A percentile compares a stretch with the other conserved stretches of the same genome.
These are phyloP conservation scores for Podospora sp. DNA, from an alignment of 495 filamentous ascomycete species.

Conservation along the genomic window DNA sequence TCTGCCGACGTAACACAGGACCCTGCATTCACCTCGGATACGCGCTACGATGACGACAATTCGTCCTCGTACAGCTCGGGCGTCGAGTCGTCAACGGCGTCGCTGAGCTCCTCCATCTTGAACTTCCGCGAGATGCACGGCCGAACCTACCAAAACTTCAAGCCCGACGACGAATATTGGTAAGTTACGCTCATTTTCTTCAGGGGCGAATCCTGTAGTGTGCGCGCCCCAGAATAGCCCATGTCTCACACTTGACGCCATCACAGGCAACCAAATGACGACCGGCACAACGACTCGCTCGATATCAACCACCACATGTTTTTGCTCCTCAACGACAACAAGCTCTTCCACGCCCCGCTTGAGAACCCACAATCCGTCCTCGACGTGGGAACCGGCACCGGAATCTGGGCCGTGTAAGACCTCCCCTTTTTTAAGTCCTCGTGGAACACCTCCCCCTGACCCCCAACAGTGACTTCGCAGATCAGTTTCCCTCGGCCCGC, in stretches of 20 bases:
- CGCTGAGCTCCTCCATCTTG: slow-evolving; percentile 36
- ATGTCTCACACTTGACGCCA: neutral
- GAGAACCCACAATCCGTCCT: slow-evolving; percentile 44
- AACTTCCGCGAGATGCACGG: slow-evolving; percentile 33
- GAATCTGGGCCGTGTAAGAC: slow-evolving; percentile 5
- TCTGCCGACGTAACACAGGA: no score
- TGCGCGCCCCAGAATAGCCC: no score
- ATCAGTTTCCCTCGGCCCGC: slow-evolving; percentile 51
- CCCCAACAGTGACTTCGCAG: slow-evolving; percentile 52
- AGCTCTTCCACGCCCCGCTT: slow-evolving; percentile 49
- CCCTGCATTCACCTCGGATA: neutral
- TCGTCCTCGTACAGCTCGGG: neutral
- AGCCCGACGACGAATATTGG: slow-evolving; percentile 9
- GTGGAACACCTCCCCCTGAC: neutral
- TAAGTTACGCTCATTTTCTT: neutral
- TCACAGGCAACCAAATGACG: slow-evolving; percentile 37
- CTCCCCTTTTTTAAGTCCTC: neutral
- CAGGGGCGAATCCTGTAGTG: no score
- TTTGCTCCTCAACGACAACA: slow-evolving; percentile 25
- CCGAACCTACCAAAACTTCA: slow-evolving; percentile 30
- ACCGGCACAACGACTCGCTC: slow-evolving; percentile 38
- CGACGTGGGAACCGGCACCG: neutral
- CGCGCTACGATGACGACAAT: neutral
- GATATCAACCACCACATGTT: slow-evolving; percentile 43
- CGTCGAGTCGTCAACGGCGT: slow-evolving; percentile 1